These are phyloP conservation scores for Phytophthora rubi DNA, from an alignment of 352 stramenopile species.

Conservation along the genomic window DNA sequence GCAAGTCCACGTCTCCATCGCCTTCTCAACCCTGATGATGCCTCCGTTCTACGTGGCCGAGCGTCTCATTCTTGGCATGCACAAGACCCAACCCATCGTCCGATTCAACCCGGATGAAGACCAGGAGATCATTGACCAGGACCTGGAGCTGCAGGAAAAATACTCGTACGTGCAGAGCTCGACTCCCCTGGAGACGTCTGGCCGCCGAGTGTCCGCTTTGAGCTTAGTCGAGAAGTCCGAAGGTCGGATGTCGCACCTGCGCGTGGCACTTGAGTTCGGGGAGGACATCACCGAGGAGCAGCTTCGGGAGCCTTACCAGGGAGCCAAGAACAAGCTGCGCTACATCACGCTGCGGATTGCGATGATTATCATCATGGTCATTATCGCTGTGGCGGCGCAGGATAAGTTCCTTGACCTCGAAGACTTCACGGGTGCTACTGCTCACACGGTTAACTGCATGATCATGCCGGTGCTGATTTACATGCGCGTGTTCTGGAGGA, in stretches of 20 bases:
- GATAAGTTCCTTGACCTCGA: constrained; percentile 28
- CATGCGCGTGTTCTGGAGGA: constrained; percentile 49
- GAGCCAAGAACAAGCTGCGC: constrained; percentile 37
- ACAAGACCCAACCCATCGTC: constrained; percentile 33
- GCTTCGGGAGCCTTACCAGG: constrained; percentile 42
- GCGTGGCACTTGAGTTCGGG: constrained; percentile 14
- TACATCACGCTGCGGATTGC: constrained; percentile 35
- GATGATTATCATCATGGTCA: constrained; percentile 25
- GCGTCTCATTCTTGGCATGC: constrained; percentile 25
- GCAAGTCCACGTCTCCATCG: constrained; percentile 51
- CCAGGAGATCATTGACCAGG: constrained; percentile 23
- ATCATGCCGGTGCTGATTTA: constrained; percentile 57
- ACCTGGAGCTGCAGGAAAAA: constrained; percentile 29
- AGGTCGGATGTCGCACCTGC: constrained; percentile 23
- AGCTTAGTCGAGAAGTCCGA: constrained; percentile 24
- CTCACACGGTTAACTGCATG: constrained; percentile 59
- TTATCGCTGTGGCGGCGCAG: constrained; percentile 16
- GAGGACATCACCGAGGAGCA: constrained; percentile 27
- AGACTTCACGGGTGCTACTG: constrained; percentile 52
- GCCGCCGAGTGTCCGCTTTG: constrained; percentile 8
- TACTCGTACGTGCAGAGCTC: constrained; percentile 10
- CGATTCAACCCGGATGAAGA: constrained; percentile 23
- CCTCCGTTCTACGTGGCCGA: constrained; percentile 52
- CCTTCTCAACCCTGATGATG: constrained; percentile 54
- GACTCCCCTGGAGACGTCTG: constrained; percentile 8